Evolutionary conservation across 495 filamentous ascomycete genomes (phyloP), one percentile per base, ranked within the genome.

Genomic region (Aspergillus conjunctus): DNA sequence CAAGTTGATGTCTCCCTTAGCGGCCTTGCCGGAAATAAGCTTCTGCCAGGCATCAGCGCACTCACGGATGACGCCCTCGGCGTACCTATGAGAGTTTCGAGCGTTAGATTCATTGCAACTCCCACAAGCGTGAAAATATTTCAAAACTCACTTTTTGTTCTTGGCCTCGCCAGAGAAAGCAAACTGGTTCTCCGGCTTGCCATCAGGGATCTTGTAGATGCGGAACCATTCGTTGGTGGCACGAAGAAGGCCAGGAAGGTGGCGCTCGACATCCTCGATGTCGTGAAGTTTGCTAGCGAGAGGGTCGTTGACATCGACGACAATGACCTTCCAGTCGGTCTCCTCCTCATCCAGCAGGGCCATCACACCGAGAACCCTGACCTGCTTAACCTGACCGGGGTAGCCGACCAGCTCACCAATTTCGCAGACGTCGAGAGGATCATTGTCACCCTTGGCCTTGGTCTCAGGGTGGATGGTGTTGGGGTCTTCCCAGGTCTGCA

Each of bases 181-280:
- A 71, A 99, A 98, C 82, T 98, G 94, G 86, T 99, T 99, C 88
- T 98, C 94, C 68, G 93, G 93, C 92, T 98, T 99, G 83, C 95
- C 95, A 72, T 99, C 95, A 70, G 95, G 95, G 80, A 99, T 98
- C 85, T 98, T 98, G 88, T 99, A 99, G 85, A 99, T 98, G 77
- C 95, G 91, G 91, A 99, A 99, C 95, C 95, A 99, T 85, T 99
- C 95, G 74, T 99, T 99, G 73, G 94, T 98, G 71, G 95, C 95
- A 64, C 95, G 86, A 71, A 99, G 82, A 41, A 98, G 89, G 62
- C 95, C 95, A 45, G 95, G 95, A 22, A 99, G 89, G 83, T 98
- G 95, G 73, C 93, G 88, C 84, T 98, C 95, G 58, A 99, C 93
- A 77, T 99, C 95, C 84, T 98, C 95, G 68, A 99, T 89, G 77